Percentiles rank a stretch among this genome's conserved stretches.
phyloP scores from a whole-genome alignment of 805 yeast genomes.

The Starmerella riodocensis region DNA sequence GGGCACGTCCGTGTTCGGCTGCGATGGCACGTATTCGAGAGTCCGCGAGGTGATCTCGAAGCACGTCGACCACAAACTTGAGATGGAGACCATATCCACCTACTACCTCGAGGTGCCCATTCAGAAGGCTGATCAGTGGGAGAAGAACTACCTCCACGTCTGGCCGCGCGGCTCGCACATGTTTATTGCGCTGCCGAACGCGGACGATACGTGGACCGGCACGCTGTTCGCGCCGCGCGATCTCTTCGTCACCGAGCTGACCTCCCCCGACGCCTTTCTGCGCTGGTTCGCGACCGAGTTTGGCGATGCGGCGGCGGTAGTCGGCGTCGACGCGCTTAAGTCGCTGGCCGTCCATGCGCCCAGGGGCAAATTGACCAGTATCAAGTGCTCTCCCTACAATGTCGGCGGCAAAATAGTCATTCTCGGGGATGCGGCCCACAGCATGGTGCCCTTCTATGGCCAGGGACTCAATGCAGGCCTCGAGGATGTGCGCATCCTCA shows the following conservation, averaged over 20 bases:
- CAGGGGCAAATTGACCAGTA: slow-evolving; percentile 63
- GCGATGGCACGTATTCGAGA: slow-evolving; percentile 75
- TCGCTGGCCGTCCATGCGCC: slow-evolving; percentile 47
- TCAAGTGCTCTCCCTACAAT: slow-evolving; percentile 58
- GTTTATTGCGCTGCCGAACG: slow-evolving; percentile 81
- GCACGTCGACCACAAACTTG: slow-evolving; percentile 50
- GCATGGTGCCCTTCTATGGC: slow-evolving; percentile 97
- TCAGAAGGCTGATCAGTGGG: slow-evolving; percentile 36
- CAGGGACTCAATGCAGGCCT: slow-evolving; percentile 96
- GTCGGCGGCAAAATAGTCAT: slow-evolving; percentile 48
- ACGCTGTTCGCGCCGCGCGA: slow-evolving; percentile 78
- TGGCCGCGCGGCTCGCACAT: slow-evolving; percentile 84
- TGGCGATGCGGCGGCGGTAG: slow-evolving; percentile 58
- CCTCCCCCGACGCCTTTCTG: slow-evolving; percentile 30
- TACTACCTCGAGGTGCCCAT: slow-evolving; percentile 71
- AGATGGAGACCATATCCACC: slow-evolving; percentile 71
- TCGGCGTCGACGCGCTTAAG: slow-evolving; percentile 45
- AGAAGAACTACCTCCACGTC: slow-evolving; percentile 62
- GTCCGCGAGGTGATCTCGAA: slow-evolving; percentile 59
- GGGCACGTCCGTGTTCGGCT: slow-evolving; percentile 47
- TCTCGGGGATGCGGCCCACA: slow-evolving; percentile 88
- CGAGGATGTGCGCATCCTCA: slow-evolving; percentile 67
- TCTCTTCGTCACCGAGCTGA: slow-evolving; percentile 37
- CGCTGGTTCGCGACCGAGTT: slow-evolving; percentile 49
- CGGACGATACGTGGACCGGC: slow-evolving; percentile 76